Conservation (phyloP, 768 basidiomycete species). For the Auriculariales sp. region DNA sequence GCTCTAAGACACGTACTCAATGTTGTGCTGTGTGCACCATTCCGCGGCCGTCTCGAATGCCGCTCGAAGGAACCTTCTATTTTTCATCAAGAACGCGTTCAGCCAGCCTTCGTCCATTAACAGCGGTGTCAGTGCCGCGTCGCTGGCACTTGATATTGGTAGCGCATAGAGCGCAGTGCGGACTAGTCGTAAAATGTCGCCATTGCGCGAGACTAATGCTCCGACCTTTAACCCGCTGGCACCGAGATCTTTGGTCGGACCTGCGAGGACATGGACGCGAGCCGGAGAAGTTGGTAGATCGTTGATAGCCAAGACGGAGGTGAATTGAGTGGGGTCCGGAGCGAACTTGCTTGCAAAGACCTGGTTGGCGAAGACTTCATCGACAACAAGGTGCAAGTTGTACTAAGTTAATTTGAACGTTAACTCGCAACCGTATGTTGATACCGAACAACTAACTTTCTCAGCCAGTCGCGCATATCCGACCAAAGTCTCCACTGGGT, state of each 20-base stretch:
- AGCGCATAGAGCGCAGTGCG: neutral
- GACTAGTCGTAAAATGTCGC: neutral
- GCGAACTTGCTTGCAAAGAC: neutral
- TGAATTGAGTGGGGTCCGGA: neutral
- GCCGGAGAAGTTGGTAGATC: neutral
- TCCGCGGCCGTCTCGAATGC: neutral
- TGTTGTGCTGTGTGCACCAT: neutral
- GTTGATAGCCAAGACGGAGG: neutral
- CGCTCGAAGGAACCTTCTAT: neutral
- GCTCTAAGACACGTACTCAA: neutral
- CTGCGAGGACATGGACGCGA: neutral
- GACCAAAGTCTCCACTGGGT: neutral
- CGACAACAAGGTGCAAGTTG: neutral
- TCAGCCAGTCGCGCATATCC: neutral
- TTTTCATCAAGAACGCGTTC: neutral
- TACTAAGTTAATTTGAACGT: neutral
- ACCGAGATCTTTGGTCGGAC: neutral
- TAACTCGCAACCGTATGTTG: no score
- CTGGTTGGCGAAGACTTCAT: slow-evolving; percentile 3
- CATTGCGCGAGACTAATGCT: neutral
- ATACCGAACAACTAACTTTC: no score
- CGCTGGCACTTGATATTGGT: neutral
- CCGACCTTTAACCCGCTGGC: neutral
- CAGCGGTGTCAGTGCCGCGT: neutral
- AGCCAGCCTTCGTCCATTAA: neutral